phyloP scores from a whole-genome alignment of 495 filamentous ascomycete genomes.

The Hypoxylon fragiforme region DNA sequence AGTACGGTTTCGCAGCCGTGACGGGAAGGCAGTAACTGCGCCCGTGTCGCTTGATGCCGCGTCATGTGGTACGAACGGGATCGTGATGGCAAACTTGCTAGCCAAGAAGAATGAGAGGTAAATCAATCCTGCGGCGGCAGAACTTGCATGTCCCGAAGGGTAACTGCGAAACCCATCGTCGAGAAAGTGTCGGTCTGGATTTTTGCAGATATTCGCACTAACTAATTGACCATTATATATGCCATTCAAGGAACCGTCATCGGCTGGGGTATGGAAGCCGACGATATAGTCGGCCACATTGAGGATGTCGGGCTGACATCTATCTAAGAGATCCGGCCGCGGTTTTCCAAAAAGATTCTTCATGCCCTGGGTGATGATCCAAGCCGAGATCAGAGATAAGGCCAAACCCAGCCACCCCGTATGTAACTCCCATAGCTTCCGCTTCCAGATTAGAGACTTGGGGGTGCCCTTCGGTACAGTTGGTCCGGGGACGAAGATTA shows the following conservation, averaged over 20 bases:
- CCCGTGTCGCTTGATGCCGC: conserved; percentile 39
- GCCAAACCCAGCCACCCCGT: conserved; percentile 75
- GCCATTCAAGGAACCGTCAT: conserved; percentile 39
- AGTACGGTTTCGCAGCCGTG: conserved; percentile 38
- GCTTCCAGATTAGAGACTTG: conserved; percentile 65
- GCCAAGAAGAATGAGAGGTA: conserved; percentile 75
- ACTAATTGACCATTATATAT: conserved; percentile 59
- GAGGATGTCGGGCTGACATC: conserved; percentile 63
- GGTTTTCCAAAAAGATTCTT: conserved; percentile 90
- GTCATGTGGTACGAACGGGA: conserved; percentile 59
- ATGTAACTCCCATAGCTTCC: conserved; percentile 84
- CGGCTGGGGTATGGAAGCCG: conserved; percentile 42
- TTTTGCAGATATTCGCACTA: conserved; percentile 68
- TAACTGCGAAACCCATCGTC: conserved; percentile 88
- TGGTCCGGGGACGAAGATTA: conserved; percentile 65
- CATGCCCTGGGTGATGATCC: conserved; percentile 78
- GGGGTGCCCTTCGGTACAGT: conserved; percentile 69
- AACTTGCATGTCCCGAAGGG: conserved; percentile 68
- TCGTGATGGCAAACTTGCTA: conserved; percentile 61
- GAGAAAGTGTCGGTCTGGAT: conserved; percentile 63
- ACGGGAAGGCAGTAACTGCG: conserved; percentile 53
- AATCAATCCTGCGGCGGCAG: conserved; percentile 73
- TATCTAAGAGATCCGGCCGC: conserved; percentile 74
- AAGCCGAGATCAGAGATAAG: conserved; percentile 66
- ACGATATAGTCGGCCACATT: conserved; percentile 48